Conservation (phyloP, 495 filamentous ascomycete genomes). For the Penicillium antarcticum region DNA sequence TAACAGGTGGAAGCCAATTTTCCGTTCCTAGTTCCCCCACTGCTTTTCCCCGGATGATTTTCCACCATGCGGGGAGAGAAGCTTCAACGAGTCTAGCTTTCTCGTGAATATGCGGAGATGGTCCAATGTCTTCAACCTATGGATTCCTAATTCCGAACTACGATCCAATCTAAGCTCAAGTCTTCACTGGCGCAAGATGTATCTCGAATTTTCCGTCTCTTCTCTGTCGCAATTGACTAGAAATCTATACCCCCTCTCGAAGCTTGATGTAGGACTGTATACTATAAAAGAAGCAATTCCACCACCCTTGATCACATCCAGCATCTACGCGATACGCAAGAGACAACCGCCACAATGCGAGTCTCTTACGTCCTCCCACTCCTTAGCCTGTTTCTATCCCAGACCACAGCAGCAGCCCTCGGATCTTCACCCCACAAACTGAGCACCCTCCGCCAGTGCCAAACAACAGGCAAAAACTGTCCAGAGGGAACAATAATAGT, state of each 20-base stretch:
- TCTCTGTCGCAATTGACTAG: not conserved
- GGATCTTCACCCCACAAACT: not conserved
- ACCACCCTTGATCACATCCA: not conserved
- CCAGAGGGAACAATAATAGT: slow-evolving; percentile 49
- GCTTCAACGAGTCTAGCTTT: slow-evolving; percentile 11
- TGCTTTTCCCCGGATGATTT: slow-evolving; percentile 14
- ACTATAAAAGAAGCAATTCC: slow-evolving; percentile 3
- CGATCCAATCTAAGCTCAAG: not conserved
- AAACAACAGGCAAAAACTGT: slow-evolving; percentile 34
- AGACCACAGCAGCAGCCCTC: not conserved
- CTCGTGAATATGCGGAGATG: slow-evolving; percentile 12
- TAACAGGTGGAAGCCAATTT: slow-evolving; percentile 25
- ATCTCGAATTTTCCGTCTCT: slow-evolving; percentile 1
- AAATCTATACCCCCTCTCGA: too few species aligned
- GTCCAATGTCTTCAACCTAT: not conserved
- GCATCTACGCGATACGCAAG: too few species aligned
- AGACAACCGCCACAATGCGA: not conserved
- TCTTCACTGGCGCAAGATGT: not conserved
- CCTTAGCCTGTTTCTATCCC: slow-evolving; percentile 5
- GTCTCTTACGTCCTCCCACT: slow-evolving; percentile 4
- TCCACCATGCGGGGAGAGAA: slow-evolving; percentile 18
- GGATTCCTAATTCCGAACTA: not conserved
- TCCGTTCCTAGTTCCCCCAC: slow-evolving; percentile 9
- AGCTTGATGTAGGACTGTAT: not conserved
- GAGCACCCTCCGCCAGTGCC: slow-evolving; percentile 7